Evolutionary conservation across 805 yeast genomes (phyloP).

Genomic region (Myxozyma lipomycoides): DNA sequence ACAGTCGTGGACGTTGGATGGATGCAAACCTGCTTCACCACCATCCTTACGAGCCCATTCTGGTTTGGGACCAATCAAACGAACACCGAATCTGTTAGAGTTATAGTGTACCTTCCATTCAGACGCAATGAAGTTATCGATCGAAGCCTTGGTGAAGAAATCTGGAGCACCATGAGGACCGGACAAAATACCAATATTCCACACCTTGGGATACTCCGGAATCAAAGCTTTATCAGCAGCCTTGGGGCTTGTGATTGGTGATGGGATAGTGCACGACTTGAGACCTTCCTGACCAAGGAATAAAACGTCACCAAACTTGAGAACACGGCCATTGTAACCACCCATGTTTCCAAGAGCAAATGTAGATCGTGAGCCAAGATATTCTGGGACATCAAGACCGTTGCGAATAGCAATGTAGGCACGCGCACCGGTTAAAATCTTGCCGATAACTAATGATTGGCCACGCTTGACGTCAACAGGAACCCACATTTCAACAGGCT

Average conservation of each 20-base stretch:
- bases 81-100: constrained; percentile 93
- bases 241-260: constrained; percentile 63
- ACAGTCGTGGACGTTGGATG: constrained; percentile 97
- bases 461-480: constrained; percentile 73
- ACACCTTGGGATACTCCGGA: constrained; percentile 54
- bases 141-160: constrained; percentile 73
- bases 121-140: constrained; percentile 66
- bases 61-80: constrained; percentile 93
- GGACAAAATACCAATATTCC: constrained; percentile 90
- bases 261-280: constrained; percentile 64
- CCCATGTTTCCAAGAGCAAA: constrained; percentile 90
- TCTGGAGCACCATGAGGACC: constrained; percentile 99
- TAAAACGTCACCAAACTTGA: constrained; percentile 88
- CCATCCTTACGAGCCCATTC: constrained; percentile 95
- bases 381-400: constrained; percentile 90
- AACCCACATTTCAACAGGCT: constrained; percentile 56
- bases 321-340: constrained; percentile 88
- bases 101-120: constrained; percentile 96
- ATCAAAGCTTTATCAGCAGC: constrained; percentile 52
- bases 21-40: constrained; percentile 97
- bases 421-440: constrained; percentile 78
- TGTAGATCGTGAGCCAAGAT: constrained; percentile 93
- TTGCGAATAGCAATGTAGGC: constrained; percentile 86
- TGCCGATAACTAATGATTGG: constrained; percentile 75
- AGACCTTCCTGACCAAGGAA: constrained; percentile 76